Base-by-base conservation (phyloP, 2,329 filamentous ascomycete species). In the Coniosporium tulheliwenetii region DNA sequence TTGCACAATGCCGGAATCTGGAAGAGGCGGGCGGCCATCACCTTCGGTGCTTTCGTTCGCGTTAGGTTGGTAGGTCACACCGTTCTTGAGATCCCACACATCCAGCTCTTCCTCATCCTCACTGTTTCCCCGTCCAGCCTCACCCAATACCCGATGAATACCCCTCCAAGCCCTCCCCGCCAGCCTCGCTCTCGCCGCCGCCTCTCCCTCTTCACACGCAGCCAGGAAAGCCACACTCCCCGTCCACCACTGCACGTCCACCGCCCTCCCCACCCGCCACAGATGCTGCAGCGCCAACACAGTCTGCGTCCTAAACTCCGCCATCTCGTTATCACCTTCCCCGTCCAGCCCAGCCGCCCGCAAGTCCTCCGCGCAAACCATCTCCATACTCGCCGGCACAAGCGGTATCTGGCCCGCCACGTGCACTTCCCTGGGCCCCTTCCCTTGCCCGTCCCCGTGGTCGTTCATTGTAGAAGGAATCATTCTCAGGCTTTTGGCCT, bases 351-450 rank as follows among this genome's bases (percentile, higher is more conserved):
- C 8, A 10, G 26, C 13, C n/a, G 36, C 32, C 12, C 36, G 19
- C 4, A 30, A 30, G 4, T 41, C 10, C 5, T 16, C 35, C 9
- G 35, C 36, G 10, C 37, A 19, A 12, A 69, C 51, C 2, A 84
- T 57, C 2, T 61, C 52, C 89, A 96, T 96, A 3, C 73, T 79
- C 3, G 78, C 72, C 0, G 91, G 87, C 5, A 89, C 62, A 3
- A 98, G 71, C 1, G 89, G 85, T 39, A 98, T 95, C 60, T 96
- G 91, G 0, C 91, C 91, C 0, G 91, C 87, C 31, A 95, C 70
- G 41, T 77, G 78, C 12, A 89, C 66, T 8, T 73, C 7, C 54
- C 49, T 32, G 36, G 47, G 54, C 35, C 51, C 50, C 13, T 45
- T 39, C 31, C 26, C 10, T 45, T 39, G 40, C 46, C 40, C n/a